Evolutionary conservation across 1,284 basidiomycete species (phyloP), one percentile per base, ranked within the genome.

Genomic region (Rhodotorula sp.): DNA sequence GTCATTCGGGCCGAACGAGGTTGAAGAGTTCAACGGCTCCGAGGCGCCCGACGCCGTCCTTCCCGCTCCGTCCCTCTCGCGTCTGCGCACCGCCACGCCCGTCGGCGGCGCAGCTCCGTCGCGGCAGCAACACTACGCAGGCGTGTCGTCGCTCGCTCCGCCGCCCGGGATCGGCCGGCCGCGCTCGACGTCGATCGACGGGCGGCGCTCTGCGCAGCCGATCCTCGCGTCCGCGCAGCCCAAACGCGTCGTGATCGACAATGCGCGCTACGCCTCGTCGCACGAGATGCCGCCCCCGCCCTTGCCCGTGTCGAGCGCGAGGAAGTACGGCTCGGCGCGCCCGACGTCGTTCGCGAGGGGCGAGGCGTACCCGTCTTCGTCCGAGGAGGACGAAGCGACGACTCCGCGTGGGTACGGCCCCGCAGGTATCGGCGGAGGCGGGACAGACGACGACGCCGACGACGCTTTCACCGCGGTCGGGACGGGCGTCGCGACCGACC

Each of bases 401-500:
- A 59, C 5, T 42, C 44, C 41, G 49, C 34, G 34, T 5, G 34
- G 34, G 34, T 34, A 62, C 23, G 21, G 2, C 16, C 16, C 27
- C 56, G 52, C 2, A 1, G 42, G 27, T 19, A 48, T 52, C 16
- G 53, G 57, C 4, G 17, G 5, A 8, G 25, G 17, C 49, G 41
- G 44, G 5, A 12, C 13, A 34, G 61, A 48, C 17, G 54, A 62
- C 41, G 60, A 66, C 55, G 68, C 66, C 55, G 64, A 66, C 23
- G 68, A 70, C 50, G 68, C 68, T 10, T 70, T 66, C 56, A 72
- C 66, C 0, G 70, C 70, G 7, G 50, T 72, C 48, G 73, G 66
- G 1, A 74, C 73, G 3, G 73, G 70, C 25, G 70, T 74, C 8
- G 68, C 68, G 1, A 66, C 73, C 12, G 73, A 74, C 34, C 56